Conservation (phyloP, 331 rosid species). For the Phaseolus coccineus region DNA sequence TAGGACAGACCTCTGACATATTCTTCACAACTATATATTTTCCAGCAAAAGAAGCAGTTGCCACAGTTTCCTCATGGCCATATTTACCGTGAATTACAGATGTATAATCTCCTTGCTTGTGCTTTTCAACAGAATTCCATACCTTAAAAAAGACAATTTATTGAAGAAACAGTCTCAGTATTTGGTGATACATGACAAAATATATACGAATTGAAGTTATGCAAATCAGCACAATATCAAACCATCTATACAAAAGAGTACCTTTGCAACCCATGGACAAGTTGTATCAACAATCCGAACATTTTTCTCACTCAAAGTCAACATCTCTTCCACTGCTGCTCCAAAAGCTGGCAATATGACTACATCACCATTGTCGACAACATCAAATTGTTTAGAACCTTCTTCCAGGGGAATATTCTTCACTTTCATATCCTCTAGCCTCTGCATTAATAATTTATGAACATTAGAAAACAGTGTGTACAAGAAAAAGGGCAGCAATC, state of each 20-base stretch:
- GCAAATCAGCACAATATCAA: conserved; percentile 23
- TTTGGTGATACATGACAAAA: conserved; percentile 27
- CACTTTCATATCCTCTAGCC: conserved; percentile 89
- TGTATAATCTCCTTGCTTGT: conserved; percentile 91
- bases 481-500: neutral
- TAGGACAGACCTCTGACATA: conserved; percentile 76
- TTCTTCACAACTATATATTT: conserved; percentile 85
- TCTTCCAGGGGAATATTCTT: conserved; percentile 69
- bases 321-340: conserved; percentile 97
- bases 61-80: conserved; percentile 92
- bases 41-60: conserved; percentile 96
- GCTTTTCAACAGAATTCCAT: conserved; percentile 94
- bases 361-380: conserved; percentile 81
- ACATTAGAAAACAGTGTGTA: neutral
- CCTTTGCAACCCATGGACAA: conserved; percentile 99
- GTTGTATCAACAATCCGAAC: conserved; percentile 97
- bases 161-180: conserved; percentile 44
- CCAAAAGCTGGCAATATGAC: conserved; percentile 98
- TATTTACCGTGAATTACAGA: conserved; percentile 96
- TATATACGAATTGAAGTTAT: conserved; percentile 23
- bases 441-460: conserved; percentile 52
- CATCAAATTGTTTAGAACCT: conserved; percentile 82
- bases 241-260: conserved; percentile 33
- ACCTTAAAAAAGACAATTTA: conserved; percentile 61
- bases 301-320: conserved; percentile 72